Percentiles rank a stretch among this genome's conserved stretches.
Evolutionary conservation across 345 rosid genomes (phyloP).

Genomic region (Pistacia integerrima): DNA sequence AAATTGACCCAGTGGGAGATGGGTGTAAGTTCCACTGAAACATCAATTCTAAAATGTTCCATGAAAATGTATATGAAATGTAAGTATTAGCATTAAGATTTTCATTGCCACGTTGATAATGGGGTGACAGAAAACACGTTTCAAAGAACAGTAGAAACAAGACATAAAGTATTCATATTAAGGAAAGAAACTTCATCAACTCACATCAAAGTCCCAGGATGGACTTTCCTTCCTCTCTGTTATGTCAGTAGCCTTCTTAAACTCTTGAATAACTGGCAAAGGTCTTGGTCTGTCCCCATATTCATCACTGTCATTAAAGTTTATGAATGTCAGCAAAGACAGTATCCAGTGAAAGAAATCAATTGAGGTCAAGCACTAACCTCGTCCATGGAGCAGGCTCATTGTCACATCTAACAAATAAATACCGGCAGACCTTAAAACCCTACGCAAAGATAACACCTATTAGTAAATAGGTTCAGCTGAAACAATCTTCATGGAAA

Average conservation of each 20-base stretch:
- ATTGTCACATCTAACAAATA: constrained; percentile 83
- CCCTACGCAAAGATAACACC: constrained; percentile 43
- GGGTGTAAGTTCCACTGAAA: too few species aligned
- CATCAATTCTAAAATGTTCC: neutral
- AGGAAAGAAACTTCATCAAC: constrained; percentile 15
- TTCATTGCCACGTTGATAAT: neutral
- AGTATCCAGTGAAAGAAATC: neutral
- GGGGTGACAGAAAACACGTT: neutral
- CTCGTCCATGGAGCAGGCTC: constrained; percentile 84
- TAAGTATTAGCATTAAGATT: too few species aligned
- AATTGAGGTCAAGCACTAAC: constrained; percentile 33
- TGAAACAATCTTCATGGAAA: neutral
- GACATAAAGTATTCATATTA: neutral
- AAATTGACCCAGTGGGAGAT: neutral
- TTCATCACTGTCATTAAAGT: constrained; percentile 48
- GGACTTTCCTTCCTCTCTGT: constrained; percentile 59
- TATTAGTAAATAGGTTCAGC: neutral
- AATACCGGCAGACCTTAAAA: constrained; percentile 64
- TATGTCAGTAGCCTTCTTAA: constrained; percentile 46
- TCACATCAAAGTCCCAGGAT: constrained; percentile 79
- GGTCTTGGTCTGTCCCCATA: constrained; percentile 74
- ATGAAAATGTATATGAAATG: too few species aligned
- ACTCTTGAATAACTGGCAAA: constrained; percentile 55
- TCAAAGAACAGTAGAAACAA: constrained; percentile 1
- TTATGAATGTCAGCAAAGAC: constrained; percentile 1